A percentile compares a stretch with the other conserved stretches of the same genome.
These are phyloP conservation scores for Rhodomyrtus psidioides DNA, from an alignment of 441 rosid genomes.

Conservation along the genomic window DNA sequence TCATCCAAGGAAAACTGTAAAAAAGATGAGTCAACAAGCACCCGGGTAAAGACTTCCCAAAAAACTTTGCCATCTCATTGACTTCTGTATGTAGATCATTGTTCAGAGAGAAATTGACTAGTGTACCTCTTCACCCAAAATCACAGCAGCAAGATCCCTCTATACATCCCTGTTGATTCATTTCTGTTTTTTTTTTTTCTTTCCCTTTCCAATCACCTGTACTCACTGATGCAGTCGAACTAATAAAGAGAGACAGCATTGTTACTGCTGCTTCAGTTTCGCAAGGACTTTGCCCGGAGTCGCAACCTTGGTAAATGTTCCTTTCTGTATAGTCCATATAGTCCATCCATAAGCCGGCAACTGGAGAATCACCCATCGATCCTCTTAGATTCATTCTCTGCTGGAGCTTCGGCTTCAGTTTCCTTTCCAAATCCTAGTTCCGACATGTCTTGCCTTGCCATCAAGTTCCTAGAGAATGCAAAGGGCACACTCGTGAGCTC, in stretches of 20 bases:
- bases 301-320: too few species aligned
- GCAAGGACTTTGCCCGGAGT: background rate
- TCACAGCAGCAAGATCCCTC: background rate
- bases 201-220: background rate
- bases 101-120: background rate
- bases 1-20: background rate
- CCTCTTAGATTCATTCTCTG: constrained; percentile 16
- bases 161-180: background rate
- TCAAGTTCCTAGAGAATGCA: constrained; percentile 52
- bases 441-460: constrained; percentile 80
- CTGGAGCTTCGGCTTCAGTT: constrained; percentile 18
- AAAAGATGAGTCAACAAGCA: background rate
- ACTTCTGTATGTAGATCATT: background rate
- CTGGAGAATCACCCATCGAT: constrained; percentile 13
- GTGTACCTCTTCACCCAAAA: background rate
- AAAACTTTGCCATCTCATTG: background rate
- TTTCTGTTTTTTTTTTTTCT: background rate
- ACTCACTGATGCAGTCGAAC: background rate
- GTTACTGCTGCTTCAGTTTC: background rate
- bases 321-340: background rate
- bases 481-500: background rate
- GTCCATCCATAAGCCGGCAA: background rate
- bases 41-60: background rate
- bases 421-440: constrained; percentile 67
- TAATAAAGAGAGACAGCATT: background rate